Conservation (phyloP, 108 stramenopile genomes). For the Nitzschia sp. region DNA sequence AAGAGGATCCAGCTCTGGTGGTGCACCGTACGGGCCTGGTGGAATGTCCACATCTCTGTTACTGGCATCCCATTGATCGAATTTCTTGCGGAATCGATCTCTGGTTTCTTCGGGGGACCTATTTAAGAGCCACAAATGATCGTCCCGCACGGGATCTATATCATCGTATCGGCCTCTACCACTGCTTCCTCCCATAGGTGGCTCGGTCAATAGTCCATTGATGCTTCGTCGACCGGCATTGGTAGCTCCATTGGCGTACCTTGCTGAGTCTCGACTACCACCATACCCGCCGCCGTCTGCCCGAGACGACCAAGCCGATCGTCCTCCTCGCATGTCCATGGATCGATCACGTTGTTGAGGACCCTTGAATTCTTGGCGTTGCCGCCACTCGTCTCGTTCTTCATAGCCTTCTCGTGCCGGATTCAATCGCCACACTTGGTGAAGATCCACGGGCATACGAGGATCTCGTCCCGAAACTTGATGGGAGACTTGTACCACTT, state of each 20-base stretch:
- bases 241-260: not conserved
- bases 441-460: slow-evolving; percentile 2
- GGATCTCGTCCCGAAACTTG: slow-evolving; percentile 15
- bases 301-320: not conserved
- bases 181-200: not conserved
- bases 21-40: too few relatives aligned
- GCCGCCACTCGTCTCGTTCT: not conserved
- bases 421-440: not conserved
- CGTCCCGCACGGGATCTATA: not conserved
- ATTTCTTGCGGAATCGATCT: not conserved
- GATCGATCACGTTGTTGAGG: not conserved
- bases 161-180: not conserved
- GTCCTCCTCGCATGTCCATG: not conserved
- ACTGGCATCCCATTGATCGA: not conserved
- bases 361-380: not conserved
- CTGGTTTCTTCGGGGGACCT: not conserved
- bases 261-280: not conserved
- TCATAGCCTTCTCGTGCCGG: not conserved
- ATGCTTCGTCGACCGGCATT: slow-evolving; percentile 1
- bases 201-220: slow-evolving; percentile 7
- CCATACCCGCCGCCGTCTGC: not conserved
- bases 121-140: not conserved
- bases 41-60: not conserved
- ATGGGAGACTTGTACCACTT: slow-evolving; percentile 32
- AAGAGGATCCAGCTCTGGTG: not conserved